Percentiles rank a stretch among this genome's conserved stretches.
Conservation (phyloP, 2,329 filamentous ascomycete genomes). For the Colletotrichum acutatum region DNA sequence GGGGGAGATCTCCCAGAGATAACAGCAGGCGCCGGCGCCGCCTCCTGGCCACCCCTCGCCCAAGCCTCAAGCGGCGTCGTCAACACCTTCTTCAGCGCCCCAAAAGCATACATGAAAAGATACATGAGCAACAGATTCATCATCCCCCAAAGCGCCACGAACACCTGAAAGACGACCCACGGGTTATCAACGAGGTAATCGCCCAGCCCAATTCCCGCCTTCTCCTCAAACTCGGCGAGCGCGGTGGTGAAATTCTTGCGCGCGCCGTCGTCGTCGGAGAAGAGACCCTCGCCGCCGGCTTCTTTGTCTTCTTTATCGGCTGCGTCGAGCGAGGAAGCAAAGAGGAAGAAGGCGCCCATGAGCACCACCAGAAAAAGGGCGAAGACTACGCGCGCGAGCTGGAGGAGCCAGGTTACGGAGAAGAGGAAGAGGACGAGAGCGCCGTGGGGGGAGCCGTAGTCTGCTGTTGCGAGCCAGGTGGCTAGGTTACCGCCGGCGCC, state of each 20-base stretch:
- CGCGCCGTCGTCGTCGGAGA: neutral
- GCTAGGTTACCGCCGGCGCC: constrained; percentile 7
- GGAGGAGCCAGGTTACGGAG: constrained; percentile 18
- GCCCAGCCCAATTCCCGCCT: neutral
- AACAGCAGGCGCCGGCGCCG: neutral
- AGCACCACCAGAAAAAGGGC: constrained; percentile 9
- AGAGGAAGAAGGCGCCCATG: constrained; percentile 12
- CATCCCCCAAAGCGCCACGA: neutral
- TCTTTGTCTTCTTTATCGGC: neutral
- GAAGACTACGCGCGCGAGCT: constrained; percentile 27
- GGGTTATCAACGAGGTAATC: constrained; percentile 3
- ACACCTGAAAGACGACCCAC: constrained; percentile 10
- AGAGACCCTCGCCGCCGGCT: neutral
- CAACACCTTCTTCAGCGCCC: constrained; percentile 17
- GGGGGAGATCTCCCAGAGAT: neutral
- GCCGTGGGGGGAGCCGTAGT: constrained; percentile 31
- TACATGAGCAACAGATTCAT: constrained; percentile 17
- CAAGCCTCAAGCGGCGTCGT: constrained; percentile 27
- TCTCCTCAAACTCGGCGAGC: constrained; percentile 12
- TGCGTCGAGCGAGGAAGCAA: constrained; percentile 7
- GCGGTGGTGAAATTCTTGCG: constrained; percentile 13
- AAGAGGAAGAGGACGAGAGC: constrained; percentile 28
- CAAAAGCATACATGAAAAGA: constrained; percentile 9
- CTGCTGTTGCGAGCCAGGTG: constrained; percentile 27
- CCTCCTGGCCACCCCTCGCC: neutral